Base-by-base conservation (phyloP, 148 eudicot genomes). In the Arbutus unedo region DNA sequence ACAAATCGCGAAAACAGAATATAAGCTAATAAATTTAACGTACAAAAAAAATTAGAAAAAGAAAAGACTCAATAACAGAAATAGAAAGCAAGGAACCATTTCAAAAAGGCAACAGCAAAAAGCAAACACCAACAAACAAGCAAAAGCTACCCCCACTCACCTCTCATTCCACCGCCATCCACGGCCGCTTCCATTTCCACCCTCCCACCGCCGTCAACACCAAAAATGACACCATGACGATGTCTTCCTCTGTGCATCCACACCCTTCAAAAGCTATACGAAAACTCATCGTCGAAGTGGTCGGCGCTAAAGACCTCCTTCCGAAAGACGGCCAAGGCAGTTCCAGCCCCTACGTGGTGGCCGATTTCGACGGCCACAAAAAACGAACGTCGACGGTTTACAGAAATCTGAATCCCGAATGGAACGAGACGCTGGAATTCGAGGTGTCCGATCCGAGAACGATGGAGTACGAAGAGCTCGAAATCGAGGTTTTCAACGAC, bases 291-390 rank as follows among this genome's bases (percentile, higher is more conserved):
- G 90, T 96, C 0, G 97, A 96, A 43, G 92, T 94, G 4, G 75
- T 89, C 18, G 96, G 91, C 25, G 99, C 98, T 4, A 91, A 94
- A 2, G 96, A 94, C 84, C 88, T 96, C 8, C 96, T 96, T 44
- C 99, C 99, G 0, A 96, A 96, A 76, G 99, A 96, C 83, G 99
- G 99, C 11, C 94, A 93, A 62, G 99, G 99, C 6, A 96, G 93
- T 75, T 93, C 97, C 5, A 96, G 97, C 81, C 89, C 99, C 3
- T 96, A 96, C 71, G 99, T 96, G 44, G 91, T 93, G 18, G 92
- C 87, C 0, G 98, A 96, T 31, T 96, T 93, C 51, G 99, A 96
- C 73, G 98, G 98, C 64, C 99, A 96, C 74, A 84, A 93, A 48
- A 88, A 83, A 44, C 88, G 98, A 3, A 90, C 99, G 0, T 84